Evolutionary conservation across 129 eudicot genomes (phyloP).

Genomic region (Lactuca sativa): DNA sequence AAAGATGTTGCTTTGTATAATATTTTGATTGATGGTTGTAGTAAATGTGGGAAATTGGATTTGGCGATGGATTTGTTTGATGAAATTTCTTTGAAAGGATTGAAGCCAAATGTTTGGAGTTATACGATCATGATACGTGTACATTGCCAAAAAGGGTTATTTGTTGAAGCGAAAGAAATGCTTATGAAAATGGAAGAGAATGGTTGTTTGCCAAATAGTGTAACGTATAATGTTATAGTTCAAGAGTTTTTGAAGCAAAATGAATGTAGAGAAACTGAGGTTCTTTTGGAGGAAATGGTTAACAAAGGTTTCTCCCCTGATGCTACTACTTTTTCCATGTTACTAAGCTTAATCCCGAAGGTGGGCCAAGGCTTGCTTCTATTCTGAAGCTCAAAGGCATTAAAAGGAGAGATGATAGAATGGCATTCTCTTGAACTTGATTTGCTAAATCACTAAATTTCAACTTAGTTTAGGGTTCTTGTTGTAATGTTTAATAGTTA

Average conservation of each 20-base stretch:
- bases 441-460: background rate
- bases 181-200: constrained; percentile 25
- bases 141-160: constrained; percentile 20
- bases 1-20: constrained; percentile 16
- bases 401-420: background rate
- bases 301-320: constrained; percentile 28
- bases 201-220: constrained; percentile 27
- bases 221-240: constrained; percentile 29
- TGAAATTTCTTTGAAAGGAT: constrained; percentile 22
- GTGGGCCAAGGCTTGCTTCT: constrained; percentile 16
- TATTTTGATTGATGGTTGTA: constrained; percentile 30
- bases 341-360: constrained; percentile 1
- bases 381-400: constrained; percentile 10
- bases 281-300: constrained; percentile 31
- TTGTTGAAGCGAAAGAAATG: constrained; percentile 28
- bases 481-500: too few species aligned
- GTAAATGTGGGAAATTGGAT: constrained; percentile 24
- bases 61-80: constrained; percentile 27
- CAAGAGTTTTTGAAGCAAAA: constrained; percentile 26
- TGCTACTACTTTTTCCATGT: constrained; percentile 26
- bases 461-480: too few species aligned
- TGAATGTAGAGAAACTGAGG: constrained; percentile 13
- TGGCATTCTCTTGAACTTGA: too few species aligned
- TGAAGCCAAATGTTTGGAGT: constrained; percentile 25
- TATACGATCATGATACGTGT: constrained; percentile 28